Base-by-base conservation (phyloP, 352 stramenopile species). In the Pythium vanterpoolii region DNA sequence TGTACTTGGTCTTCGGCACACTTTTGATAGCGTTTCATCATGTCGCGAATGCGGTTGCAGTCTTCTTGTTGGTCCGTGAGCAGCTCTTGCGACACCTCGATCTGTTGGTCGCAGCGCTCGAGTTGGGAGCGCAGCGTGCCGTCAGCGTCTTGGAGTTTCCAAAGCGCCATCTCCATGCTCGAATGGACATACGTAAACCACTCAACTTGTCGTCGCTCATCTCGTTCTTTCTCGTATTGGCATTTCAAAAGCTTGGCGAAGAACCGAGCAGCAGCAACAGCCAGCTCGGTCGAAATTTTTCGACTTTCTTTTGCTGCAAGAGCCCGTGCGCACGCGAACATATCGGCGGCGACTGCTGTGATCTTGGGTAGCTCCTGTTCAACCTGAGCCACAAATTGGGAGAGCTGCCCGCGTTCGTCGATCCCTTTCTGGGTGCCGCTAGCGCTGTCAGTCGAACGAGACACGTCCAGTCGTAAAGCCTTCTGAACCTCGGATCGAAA, bases 1-100 rank as follows among this genome's bases (percentile, higher is more conserved):
- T 69, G 63, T 6, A 88, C 69, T 49, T 93, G 80, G 34, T 90
- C 74, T 11, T 90, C 77, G 0, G 82, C 83, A 0, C 76, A 66
- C 1, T 55, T 36, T 34, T 90, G 77, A 49, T 79, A 87, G 0
- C 80, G 74, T 33, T 76, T 60, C 79, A 90, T 87, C 48, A 83
- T 83, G 24, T 72, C 48, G 1, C 73, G 72, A 30, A 89, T 75
- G 0, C 73, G 68, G 3, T 86, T 61, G 7, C 69, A 72, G 27
- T 83, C 75, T 28, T 77, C 51, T 18, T 76, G 68, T 28, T 84
- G 74, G 34, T 86, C 67, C 0, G 46, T 10, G 7, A 84, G 50
- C 4, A 67, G 60, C 2, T 61, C 50, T 18, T 71, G 46, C 4
- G 77, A 63, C 3, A 47, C 43, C 5, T 57, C 51, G 9, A 86